Evolutionary conservation across 1,284 basidiomycete species (phyloP).

Genomic region (Pseudozyma hubeiensis): DNA sequence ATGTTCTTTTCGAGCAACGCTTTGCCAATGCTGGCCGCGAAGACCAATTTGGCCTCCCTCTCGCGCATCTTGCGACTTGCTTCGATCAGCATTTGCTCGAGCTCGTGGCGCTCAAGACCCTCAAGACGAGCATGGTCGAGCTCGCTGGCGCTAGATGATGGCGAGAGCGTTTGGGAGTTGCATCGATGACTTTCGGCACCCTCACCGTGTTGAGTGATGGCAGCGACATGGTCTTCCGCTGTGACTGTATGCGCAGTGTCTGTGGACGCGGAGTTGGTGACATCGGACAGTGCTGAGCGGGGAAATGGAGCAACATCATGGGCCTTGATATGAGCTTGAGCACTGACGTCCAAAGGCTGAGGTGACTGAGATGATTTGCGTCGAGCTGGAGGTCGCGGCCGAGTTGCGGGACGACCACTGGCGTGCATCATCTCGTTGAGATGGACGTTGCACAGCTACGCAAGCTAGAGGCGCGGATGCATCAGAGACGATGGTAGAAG

Average conservation of each 20-base stretch:
- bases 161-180: slow-evolving; percentile 3
- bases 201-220: not conserved
- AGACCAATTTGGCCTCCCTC: slow-evolving; percentile 56
- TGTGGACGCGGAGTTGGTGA: not conserved
- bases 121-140: slow-evolving; percentile 51
- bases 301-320: not conserved
- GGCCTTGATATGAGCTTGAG: not conserved
- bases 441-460: not conserved
- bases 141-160: slow-evolving; percentile 15
- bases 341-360: slow-evolving; percentile 2
- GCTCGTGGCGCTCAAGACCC: slow-evolving; percentile 53
- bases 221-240: too few species aligned
- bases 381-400: slow-evolving; percentile 16
- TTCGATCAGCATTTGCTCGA: slow-evolving; percentile 55
- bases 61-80: slow-evolving; percentile 59
- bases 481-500: not conserved
- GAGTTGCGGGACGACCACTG: not conserved
- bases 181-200: not conserved
- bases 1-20: slow-evolving; percentile 63
- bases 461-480: not conserved
- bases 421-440: slow-evolving; percentile 8
- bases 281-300: slow-evolving; percentile 17
- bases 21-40: slow-evolving; percentile 62
- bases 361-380: slow-evolving; percentile 3
- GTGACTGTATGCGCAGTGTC: not conserved